These are phyloP conservation scores for Cucurbita maxima DNA, from an alignment of 306 rosid species.

Conservation along the genomic window DNA sequence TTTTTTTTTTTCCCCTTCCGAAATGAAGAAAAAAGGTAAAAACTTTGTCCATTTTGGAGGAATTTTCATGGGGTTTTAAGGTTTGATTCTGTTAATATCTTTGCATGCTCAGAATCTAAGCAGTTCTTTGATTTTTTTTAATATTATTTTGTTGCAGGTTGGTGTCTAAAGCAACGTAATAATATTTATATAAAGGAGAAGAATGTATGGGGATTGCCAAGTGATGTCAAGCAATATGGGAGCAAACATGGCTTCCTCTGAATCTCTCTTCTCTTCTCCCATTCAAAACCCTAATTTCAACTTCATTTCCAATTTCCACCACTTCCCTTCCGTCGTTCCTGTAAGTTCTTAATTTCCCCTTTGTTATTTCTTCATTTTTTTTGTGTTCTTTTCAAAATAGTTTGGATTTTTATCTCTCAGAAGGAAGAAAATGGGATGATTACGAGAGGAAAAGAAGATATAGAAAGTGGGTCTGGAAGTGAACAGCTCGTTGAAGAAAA, in stretches of 20 bases:
- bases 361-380: not conserved
- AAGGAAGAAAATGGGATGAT: constrained; percentile 57
- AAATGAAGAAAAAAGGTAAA: not conserved
- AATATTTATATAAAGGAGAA: not conserved
- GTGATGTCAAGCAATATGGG: constrained; percentile 66
- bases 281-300: constrained; percentile 78
- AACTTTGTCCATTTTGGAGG: not conserved
- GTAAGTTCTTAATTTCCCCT: constrained; percentile 1
- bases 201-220: constrained; percentile 89
- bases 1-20: not conserved
- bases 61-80: not conserved
- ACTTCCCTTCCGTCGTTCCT: constrained; percentile 40
- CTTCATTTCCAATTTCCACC: constrained; percentile 59
- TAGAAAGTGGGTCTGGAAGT: constrained; percentile 77
- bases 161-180: not conserved
- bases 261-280: constrained; percentile 53
- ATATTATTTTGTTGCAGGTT: not conserved
- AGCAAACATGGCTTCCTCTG: constrained; percentile 58
- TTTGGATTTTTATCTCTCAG: constrained; percentile 14
- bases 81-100: not conserved
- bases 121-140: not conserved
- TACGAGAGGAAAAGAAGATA: constrained; percentile 57
- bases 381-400: not conserved
- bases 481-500: constrained; percentile 54
- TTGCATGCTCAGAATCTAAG: not conserved